These are phyloP conservation scores for Helianthus annuus DNA, from an alignment of 129 eudicot genomes.

Conservation along the genomic window DNA sequence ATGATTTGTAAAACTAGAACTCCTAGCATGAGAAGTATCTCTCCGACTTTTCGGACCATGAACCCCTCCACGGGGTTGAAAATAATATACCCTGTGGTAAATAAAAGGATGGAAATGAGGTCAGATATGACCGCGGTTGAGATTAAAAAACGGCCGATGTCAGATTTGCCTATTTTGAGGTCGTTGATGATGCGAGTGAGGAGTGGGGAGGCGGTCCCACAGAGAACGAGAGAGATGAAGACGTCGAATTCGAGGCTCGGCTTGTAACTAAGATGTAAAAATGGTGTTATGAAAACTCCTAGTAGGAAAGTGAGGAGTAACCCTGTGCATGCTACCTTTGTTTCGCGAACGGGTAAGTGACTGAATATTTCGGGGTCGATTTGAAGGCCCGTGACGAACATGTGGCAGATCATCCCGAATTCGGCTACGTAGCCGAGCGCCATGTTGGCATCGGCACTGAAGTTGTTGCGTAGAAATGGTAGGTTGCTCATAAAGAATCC, in stretches of 20 bases:
- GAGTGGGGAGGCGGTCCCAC: conserved; percentile 75
- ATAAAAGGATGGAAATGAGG: conserved; percentile 49
- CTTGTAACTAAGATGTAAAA: conserved; percentile 32
- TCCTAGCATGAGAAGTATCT: conserved; percentile 21
- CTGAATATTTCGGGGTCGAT: conserved; percentile 56
- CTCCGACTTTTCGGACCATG: not conserved
- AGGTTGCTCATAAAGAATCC: conserved; percentile 61
- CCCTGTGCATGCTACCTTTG: conserved; percentile 62
- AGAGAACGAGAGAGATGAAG: conserved; percentile 52
- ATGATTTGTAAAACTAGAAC: conserved; percentile 37
- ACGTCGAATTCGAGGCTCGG: conserved; percentile 42
- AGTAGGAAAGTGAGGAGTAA: conserved; percentile 54
- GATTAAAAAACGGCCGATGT: conserved; percentile 69
- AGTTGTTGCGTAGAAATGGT: conserved; percentile 41
- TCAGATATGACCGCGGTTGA: conserved; percentile 67
- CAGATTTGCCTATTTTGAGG: conserved; percentile 81
- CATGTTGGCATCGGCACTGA: conserved; percentile 37
- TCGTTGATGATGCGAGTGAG: conserved; percentile 67
- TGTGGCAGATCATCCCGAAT: conserved; percentile 69
- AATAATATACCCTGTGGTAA: conserved; percentile 49
- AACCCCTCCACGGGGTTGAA: conserved; percentile 42
- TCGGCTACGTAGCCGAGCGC: conserved; percentile 61
- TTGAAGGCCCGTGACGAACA: conserved; percentile 84
- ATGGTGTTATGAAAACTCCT: conserved; percentile 43
- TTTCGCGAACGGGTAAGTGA: conserved; percentile 58